Evolutionary conservation across 768 basidiomycete genomes (phyloP).

Genomic region (Pluteus cervinus): DNA sequence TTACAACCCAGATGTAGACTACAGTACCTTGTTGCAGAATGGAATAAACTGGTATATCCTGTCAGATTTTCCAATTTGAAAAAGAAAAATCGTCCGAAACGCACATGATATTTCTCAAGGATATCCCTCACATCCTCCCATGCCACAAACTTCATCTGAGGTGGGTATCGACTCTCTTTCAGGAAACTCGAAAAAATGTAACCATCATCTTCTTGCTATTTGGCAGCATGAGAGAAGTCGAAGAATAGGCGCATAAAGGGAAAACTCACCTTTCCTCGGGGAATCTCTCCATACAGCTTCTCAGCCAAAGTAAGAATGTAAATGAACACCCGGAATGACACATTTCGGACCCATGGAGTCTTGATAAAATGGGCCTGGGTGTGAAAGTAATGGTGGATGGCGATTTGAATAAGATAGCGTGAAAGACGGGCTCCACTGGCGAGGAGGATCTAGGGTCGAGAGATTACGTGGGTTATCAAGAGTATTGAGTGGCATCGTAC

Average conservation of each 20-base stretch:
- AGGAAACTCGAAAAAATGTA: constrained; percentile 57
- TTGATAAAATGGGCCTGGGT: constrained; percentile 71
- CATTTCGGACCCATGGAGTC: constrained; percentile 63
- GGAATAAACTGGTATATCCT: constrained; percentile 59
- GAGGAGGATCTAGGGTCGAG: constrained; percentile 52
- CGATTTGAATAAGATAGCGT: constrained; percentile 72
- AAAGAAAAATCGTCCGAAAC: constrained; percentile 19
- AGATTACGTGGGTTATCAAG: constrained; percentile 16
- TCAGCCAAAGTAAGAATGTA: constrained; percentile 60
- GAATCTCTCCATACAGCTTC: constrained; percentile 57
- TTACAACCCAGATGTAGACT: constrained; percentile 6
- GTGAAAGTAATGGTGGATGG: constrained; percentile 75
- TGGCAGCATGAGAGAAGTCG: constrained; percentile 6
- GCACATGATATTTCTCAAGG: constrained; percentile 64
- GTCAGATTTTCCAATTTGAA: constrained; percentile 10
- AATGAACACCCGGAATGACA: constrained; percentile 53
- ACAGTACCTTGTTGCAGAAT: constrained; percentile 58
- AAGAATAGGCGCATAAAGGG: constrained; percentile 2
- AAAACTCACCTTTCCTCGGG: constrained; percentile 44
- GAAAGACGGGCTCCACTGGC: constrained; percentile 74
- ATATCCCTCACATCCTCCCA: constrained; percentile 65
- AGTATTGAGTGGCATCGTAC: constrained; percentile 34
- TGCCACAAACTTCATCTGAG: constrained; percentile 48
- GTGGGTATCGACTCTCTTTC: constrained; percentile 62
- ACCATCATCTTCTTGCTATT: constrained; percentile 69